phyloP scores from a whole-genome alignment of 116 monocot species.

The Trichopus zeylanicus region DNA sequence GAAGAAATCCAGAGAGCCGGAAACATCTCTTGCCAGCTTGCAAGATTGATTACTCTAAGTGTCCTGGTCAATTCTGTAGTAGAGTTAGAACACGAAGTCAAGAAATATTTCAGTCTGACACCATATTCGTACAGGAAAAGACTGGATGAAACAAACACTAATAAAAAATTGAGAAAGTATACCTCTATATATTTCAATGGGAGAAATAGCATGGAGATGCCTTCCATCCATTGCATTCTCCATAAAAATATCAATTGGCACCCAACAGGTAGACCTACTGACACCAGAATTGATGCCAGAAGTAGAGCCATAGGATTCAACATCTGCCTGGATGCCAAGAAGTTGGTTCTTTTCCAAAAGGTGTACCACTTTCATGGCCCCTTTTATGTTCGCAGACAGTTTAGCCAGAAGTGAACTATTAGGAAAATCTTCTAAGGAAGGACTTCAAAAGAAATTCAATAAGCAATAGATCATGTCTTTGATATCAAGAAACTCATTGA shows the following conservation, averaged over 20 bases:
- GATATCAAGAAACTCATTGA: no score
- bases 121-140: neutral
- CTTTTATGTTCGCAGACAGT: conserved; percentile 35
- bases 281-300: conserved; percentile 29
- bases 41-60: conserved; percentile 64
- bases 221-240: conserved; percentile 91
- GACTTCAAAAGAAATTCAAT: conserved; percentile 37
- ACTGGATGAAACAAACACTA: no score
- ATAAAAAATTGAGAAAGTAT: neutral
- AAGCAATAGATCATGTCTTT: conserved; percentile 50
- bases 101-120: no score
- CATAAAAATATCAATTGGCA: conserved; percentile 76
- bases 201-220: conserved; percentile 61
- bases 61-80: conserved; percentile 58
- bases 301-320: conserved; percentile 17
- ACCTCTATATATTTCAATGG: conserved; percentile 84
- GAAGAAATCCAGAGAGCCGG: conserved; percentile 87
- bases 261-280: conserved; percentile 58
- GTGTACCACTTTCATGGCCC: conserved; percentile 20
- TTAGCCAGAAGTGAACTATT: conserved; percentile 25
- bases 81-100: neutral
- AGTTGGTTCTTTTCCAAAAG: conserved; percentile 26
- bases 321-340: conserved; percentile 39
- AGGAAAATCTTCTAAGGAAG: conserved; percentile 22
- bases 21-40: conserved; percentile 94